Evolutionary conservation across 768 basidiomycete genomes (phyloP).

Genomic region (Pleurotus pulmonarius): DNA sequence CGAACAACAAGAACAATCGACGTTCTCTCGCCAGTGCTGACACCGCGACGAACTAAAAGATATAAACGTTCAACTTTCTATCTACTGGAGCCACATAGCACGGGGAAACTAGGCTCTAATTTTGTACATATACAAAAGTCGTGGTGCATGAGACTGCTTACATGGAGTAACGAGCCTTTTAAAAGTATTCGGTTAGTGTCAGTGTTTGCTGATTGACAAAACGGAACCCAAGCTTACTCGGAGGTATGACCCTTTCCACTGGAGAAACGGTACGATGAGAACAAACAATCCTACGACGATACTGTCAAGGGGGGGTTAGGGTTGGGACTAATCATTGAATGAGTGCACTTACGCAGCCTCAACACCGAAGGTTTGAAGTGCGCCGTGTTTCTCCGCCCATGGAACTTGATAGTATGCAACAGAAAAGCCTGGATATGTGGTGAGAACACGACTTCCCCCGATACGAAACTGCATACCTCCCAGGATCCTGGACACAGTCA

Average conservation of each 20-base stretch:
- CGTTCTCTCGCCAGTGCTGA: constrained; percentile 39
- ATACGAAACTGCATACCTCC: constrained; percentile 30
- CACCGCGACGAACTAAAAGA: background rate
- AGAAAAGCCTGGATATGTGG: constrained; percentile 39
- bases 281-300: constrained; percentile 50
- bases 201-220: no score
- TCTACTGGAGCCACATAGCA: no score
- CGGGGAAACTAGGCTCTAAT: no score
- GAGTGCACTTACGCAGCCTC: constrained; percentile 51
- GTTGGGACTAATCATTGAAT: background rate
- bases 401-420: constrained; percentile 67
- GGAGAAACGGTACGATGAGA: constrained; percentile 47
- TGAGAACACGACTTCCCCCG: background rate
- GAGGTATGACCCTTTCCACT: constrained; percentile 41
- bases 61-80: no score
- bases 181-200: background rate
- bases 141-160: background rate
- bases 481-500: constrained; percentile 53
- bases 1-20: constrained; percentile 23
- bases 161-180: constrained; percentile 9
- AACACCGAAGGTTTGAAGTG: constrained; percentile 57
- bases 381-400: constrained; percentile 58
- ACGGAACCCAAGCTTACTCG: constrained; percentile 31
- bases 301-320: constrained; percentile 17
- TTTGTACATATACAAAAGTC: no score